phyloP scores from a whole-genome alignment of 371 early-diverging fungal genomes.

The Rhizopus delemar region DNA sequence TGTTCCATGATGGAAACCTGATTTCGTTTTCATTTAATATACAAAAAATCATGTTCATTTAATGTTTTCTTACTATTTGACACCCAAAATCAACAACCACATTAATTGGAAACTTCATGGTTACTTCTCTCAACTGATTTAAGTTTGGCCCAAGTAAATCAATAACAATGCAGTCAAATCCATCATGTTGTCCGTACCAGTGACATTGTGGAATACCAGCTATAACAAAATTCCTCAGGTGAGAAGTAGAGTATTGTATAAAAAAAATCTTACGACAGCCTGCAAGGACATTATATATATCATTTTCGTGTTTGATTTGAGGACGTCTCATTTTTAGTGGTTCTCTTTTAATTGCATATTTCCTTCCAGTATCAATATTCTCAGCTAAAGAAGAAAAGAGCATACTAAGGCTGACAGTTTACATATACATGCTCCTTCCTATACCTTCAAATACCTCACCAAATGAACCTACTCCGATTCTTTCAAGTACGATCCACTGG shows the following conservation, averaged over 20 bases:
- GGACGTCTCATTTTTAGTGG: conserved; percentile 42
- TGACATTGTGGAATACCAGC: conserved; percentile 84
- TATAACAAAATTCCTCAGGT: conserved; percentile 10
- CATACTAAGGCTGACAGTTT: background rate
- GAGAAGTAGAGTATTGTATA: background rate
- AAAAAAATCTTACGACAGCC: conserved; percentile 49
- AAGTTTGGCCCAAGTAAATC: conserved; percentile 96
- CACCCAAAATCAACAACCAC: conserved; percentile 55
- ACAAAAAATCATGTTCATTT: too few species aligned
- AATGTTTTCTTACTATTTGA: conserved; percentile 51
- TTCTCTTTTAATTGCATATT: conserved; percentile 63
- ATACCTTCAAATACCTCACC: conserved; percentile 68
- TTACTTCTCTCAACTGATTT: conserved; percentile 76
- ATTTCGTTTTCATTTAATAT: too few species aligned
- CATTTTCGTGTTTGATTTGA: conserved; percentile 55
- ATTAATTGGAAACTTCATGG: conserved; percentile 46
- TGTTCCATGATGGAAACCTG: conserved; percentile 96
- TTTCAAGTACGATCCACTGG: conserved; percentile 56
- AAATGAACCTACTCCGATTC: conserved; percentile 66
- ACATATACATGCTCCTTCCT: background rate
- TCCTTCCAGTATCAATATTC: conserved; percentile 44
- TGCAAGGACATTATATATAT: conserved; percentile 46
- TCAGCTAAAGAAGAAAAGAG: conserved; percentile 29
- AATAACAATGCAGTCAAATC: conserved; percentile 91
- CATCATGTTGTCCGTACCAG: conserved; percentile 94